Conservation (phyloP, 305 asterid species). For the Fraxinus floribunda region DNA sequence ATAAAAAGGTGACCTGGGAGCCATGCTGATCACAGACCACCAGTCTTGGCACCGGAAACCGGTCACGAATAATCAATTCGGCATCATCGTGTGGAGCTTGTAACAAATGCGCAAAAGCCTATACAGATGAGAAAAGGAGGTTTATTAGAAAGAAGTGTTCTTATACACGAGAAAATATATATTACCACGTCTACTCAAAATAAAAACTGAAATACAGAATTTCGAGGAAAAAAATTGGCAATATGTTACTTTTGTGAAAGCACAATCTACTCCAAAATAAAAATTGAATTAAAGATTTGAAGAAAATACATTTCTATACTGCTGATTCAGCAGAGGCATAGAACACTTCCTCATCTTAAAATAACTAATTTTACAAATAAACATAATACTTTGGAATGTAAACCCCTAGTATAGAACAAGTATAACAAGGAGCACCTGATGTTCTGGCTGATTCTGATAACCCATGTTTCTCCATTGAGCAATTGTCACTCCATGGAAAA, state of each 20-base stretch:
- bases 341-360: neutral
- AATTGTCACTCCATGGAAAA: slow-evolving; percentile 94
- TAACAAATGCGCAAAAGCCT: slow-evolving; percentile 84
- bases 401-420: neutral
- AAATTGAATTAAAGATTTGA: neutral
- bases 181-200: neutral
- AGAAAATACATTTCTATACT: neutral
- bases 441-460: slow-evolving; percentile 88
- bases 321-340: neutral
- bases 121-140: slow-evolving; percentile 2
- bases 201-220: neutral
- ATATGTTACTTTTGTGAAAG: neutral
- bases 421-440: slow-evolving; percentile 46
- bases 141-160: slow-evolving; percentile 9
- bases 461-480: slow-evolving; percentile 99
- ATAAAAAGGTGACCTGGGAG: slow-evolving; percentile 70
- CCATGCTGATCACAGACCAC: slow-evolving; percentile 99
- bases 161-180: neutral
- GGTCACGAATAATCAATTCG: slow-evolving; percentile 69
- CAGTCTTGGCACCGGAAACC: slow-evolving; percentile 93
- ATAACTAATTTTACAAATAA: neutral
- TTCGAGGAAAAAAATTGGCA: neutral
- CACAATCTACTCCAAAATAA: neutral
- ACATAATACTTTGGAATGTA: neutral
- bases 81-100: slow-evolving; percentile 96